Percentiles rank a stretch among this genome's conserved stretches.
phyloP scores from a whole-genome alignment of 164 flowering plant genomes.

The Dillenia suffruticosa region DNA sequence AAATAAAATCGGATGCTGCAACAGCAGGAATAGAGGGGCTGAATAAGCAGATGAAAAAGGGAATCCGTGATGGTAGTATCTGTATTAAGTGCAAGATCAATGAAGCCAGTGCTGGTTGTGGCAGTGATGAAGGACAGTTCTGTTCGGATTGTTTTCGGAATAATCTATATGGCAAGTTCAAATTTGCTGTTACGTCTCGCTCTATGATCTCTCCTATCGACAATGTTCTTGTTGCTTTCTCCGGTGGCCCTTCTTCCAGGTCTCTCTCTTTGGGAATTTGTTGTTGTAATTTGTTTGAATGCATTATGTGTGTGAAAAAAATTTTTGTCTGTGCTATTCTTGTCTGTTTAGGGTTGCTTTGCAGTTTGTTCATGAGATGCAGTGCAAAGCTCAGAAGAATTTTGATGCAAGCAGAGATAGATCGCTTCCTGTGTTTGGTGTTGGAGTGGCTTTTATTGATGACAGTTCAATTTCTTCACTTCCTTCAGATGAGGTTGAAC shows the following conservation, averaged over 20 bases:
- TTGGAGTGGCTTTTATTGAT: slow-evolving; percentile 83
- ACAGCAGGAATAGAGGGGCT: too few species aligned
- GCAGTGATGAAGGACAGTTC: slow-evolving; percentile 29
- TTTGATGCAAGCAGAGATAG: slow-evolving; percentile 82
- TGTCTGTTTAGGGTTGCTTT: slow-evolving; percentile 64
- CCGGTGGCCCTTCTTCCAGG: slow-evolving; percentile 95
- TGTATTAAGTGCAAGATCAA: slow-evolving; percentile 80
- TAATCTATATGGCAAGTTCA: slow-evolving; percentile 78
- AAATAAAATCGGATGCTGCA: too few species aligned
- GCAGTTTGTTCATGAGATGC: slow-evolving; percentile 95
- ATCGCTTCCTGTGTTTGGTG: slow-evolving; percentile 79
- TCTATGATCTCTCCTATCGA: slow-evolving; percentile 80
- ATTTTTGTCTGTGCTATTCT: not conserved
- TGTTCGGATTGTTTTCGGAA: slow-evolving; percentile 72
- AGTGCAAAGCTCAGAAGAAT: slow-evolving; percentile 66
- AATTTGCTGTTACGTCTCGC: slow-evolving; percentile 67
- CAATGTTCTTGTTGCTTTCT: slow-evolving; percentile 87
- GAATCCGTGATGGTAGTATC: slow-evolving; percentile 1
- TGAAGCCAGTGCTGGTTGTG: slow-evolving; percentile 19
- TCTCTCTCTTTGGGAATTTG: slow-evolving; percentile 13
- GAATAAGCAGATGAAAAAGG: too few species aligned
- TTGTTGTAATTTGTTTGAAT: not conserved
- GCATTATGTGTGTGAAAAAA: not conserved
- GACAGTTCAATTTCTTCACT: slow-evolving; percentile 37
- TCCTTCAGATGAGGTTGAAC: slow-evolving; percentile 26